Evolutionary conservation across 345 rosid genomes (phyloP).

Genomic region (Aethionema arabicum): DNA sequence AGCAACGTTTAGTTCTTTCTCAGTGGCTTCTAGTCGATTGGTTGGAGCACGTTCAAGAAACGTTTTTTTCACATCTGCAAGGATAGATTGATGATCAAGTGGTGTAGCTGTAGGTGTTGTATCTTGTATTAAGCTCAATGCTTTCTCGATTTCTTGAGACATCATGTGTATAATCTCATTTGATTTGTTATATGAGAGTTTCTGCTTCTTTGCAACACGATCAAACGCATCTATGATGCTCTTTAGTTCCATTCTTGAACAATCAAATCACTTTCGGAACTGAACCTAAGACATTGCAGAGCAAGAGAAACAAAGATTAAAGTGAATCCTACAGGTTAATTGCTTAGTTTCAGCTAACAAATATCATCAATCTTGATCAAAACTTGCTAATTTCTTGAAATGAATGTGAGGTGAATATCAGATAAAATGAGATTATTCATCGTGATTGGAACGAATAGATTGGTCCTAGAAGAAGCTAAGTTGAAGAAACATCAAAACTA

Average conservation of each 20-base stretch:
- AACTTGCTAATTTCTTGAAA: not conserved
- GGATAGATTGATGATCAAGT: slow-evolving; percentile 36
- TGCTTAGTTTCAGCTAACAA: not conserved
- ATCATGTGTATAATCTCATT: slow-evolving; percentile 56
- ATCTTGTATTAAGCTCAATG: slow-evolving; percentile 37
- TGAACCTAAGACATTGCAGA: not conserved
- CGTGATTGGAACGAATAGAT: too few species aligned
- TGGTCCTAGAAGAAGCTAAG: too few species aligned
- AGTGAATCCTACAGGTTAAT: not conserved
- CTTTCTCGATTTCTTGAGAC: slow-evolving; percentile 53
- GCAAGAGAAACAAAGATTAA: not conserved
- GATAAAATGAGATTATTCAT: not conserved
- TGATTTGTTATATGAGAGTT: slow-evolving; percentile 51
- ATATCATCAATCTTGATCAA: slow-evolving; percentile 6
- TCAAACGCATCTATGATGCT: slow-evolving; percentile 74
- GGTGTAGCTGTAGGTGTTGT: slow-evolving; percentile 22
- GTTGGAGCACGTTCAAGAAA: slow-evolving; percentile 47
- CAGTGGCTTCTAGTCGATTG: slow-evolving; percentile 51
- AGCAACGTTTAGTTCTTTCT: slow-evolving; percentile 64
- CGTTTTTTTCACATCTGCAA: slow-evolving; percentile 47
- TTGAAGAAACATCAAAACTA: not conserved
- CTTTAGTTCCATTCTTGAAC: slow-evolving; percentile 62
- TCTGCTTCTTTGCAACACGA: slow-evolving; percentile 74
- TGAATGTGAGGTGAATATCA: not conserved
- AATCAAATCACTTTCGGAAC: not conserved